These are phyloP conservation scores for Podospora pseudopauciseta DNA, from an alignment of 495 filamentous ascomycete species.

Conservation along the genomic window DNA sequence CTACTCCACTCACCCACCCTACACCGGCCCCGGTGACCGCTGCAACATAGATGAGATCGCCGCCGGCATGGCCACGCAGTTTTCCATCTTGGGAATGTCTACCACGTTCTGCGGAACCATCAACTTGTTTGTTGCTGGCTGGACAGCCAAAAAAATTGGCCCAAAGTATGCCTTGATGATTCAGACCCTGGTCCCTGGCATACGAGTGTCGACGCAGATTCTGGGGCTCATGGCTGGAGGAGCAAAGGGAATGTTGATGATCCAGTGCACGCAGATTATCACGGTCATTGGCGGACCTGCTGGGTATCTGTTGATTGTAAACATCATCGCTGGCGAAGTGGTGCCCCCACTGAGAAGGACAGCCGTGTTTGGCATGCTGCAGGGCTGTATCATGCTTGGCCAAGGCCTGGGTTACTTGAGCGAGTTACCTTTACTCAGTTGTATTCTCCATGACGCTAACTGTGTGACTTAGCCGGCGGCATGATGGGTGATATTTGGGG, in stretches of 20 bases:
- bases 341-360: constrained; percentile 49
- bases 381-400: constrained; percentile 55
- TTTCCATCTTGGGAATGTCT: constrained; percentile 49
- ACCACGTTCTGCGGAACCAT: constrained; percentile 50
- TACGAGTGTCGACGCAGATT: constrained; percentile 52
- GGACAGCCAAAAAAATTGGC: constrained; percentile 54
- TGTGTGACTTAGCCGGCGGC: constrained; percentile 40
- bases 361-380: constrained; percentile 49
- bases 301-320: constrained; percentile 55
- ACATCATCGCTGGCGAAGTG: constrained; percentile 51
- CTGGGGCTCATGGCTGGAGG: constrained; percentile 51
- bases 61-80: constrained; percentile 52
- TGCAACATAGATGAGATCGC: constrained; percentile 49
- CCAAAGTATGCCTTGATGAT: constrained; percentile 50
- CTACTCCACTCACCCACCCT: constrained; percentile 44
- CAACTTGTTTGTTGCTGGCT: constrained; percentile 57
- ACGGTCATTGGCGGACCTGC: constrained; percentile 55
- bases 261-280: constrained; percentile 54
- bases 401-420: constrained; percentile 50
- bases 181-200: constrained; percentile 49
- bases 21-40: constrained; percentile 35
- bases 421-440: constrained; percentile 20
- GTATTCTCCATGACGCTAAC: neutral
- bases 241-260: constrained; percentile 49
- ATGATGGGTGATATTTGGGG: constrained; percentile 50